Conservation (phyloP, 2,329 filamentous ascomycete species). For the Chaetomiaceae sp. region DNA sequence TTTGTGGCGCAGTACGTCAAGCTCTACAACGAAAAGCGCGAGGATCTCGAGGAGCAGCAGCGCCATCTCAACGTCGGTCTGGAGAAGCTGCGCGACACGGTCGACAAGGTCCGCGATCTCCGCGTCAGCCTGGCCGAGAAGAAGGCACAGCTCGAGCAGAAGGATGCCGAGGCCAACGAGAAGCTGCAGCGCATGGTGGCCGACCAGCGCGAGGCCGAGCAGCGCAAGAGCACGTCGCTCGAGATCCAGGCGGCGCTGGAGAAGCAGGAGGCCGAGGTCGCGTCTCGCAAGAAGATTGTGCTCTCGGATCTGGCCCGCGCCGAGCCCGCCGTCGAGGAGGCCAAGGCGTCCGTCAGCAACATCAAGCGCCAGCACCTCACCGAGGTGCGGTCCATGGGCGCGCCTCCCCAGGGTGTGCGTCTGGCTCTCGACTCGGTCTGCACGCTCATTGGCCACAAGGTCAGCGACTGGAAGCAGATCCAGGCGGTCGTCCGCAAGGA, state of each 20-base stretch:
- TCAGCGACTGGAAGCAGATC: conserved; percentile 86
- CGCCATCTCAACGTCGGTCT: conserved; percentile 96
- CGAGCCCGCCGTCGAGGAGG: conserved; percentile 88
- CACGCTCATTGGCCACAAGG: conserved; percentile 85
- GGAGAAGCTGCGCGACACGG: conserved; percentile 93
- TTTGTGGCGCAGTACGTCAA: conserved; percentile 98
- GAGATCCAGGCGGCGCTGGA: conserved; percentile 85
- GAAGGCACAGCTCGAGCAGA: conserved; percentile 86
- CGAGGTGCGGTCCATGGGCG: conserved; percentile 95
- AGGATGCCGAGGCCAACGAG: conserved; percentile 93
- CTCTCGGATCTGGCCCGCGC: conserved; percentile 82
- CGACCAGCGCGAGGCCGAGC: conserved; percentile 90
- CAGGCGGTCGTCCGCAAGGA: conserved; percentile 84
- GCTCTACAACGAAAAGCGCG: conserved; percentile 95
- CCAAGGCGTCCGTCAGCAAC: conserved; percentile 93
- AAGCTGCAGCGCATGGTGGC: conserved; percentile 96
- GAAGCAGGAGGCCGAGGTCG: conserved; percentile 84
- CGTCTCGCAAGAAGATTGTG: conserved; percentile 76
- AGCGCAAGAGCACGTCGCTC: conserved; percentile 79
- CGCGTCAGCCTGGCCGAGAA: conserved; percentile 88
- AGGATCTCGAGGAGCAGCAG: conserved; percentile 97
- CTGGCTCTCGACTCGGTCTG: conserved; percentile 95
- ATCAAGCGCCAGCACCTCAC: conserved; percentile 97
- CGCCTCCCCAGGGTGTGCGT: conserved; percentile 83
- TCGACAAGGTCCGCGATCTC: conserved; percentile 93